Conservation (phyloP, 352 stramenopile species). For the Phytophthora citrophthora region DNA sequence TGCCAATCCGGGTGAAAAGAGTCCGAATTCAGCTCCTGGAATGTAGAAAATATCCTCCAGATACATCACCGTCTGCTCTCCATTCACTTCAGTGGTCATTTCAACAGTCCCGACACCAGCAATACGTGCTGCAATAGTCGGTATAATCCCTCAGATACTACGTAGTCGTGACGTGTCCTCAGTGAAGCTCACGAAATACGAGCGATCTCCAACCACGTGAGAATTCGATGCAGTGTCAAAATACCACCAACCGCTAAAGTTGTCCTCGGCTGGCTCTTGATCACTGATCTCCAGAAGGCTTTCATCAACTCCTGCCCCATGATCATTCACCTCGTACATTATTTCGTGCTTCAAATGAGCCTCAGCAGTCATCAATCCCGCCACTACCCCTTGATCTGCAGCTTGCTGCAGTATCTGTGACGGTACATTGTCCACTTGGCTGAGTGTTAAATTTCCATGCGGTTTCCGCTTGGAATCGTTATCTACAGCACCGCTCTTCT, state of each 20-base stretch:
- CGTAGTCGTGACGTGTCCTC: neutral
- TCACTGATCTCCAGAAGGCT: neutral
- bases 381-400: neutral
- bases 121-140: conserved; percentile 2
- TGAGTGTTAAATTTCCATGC: neutral
- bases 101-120: neutral
- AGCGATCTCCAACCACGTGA: no score
- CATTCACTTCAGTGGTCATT: conserved; percentile 1
- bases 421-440: neutral
- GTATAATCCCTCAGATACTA: neutral
- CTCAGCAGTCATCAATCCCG: neutral
- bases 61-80: conserved; percentile 4
- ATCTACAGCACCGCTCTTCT: neutral
- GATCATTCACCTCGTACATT: no score
- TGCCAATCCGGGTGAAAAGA: no score
- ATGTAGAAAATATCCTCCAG: conserved; percentile 16
- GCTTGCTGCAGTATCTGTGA: neutral
- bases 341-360: no score
- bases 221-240: conserved; percentile 11
- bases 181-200: conserved; percentile 5
- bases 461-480: neutral
- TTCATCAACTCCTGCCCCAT: no score
- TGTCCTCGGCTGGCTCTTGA: neutral
- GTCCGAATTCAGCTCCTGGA: conserved; percentile 4
- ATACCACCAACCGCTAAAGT: conserved; percentile 8